These are phyloP conservation scores for Eimeria tenella DNA, from an alignment of 169 alveolate species.

Conservation along the genomic window DNA sequence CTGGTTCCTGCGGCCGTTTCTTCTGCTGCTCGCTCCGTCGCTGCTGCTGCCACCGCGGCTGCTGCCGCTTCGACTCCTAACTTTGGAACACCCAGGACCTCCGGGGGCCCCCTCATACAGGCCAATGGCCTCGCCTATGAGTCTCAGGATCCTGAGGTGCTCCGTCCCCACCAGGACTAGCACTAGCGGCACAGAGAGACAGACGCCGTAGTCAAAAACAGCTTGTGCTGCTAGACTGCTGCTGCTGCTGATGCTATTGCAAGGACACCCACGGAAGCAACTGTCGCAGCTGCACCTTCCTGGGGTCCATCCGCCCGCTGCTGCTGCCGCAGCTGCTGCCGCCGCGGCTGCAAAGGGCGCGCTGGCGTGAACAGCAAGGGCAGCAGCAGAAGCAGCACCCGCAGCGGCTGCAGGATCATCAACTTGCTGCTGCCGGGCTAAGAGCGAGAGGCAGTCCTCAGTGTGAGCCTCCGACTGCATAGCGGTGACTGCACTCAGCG, in stretches of 20 bases:
- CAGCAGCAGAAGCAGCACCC: conserved; percentile 32
- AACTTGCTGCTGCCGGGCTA: conserved; percentile 2
- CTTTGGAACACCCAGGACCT: neutral
- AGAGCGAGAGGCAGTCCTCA: conserved; percentile 7
- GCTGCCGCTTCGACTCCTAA: conserved; percentile 19
- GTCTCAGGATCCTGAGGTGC: conserved; percentile 49
- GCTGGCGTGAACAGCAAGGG: neutral
- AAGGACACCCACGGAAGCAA: conserved; percentile 1
- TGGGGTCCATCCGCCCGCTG: conserved; percentile 7
- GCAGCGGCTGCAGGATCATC: neutral
- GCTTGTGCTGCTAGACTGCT: neutral
- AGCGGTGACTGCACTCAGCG: conserved; percentile 6
- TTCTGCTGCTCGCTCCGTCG: conserved; percentile 29
- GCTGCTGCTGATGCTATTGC: conserved; percentile 42
- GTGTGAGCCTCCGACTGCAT: conserved; percentile 25
- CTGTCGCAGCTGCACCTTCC: conserved; percentile 43
- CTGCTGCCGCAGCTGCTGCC: conserved; percentile 55
- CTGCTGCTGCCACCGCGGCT: conserved; percentile 16
- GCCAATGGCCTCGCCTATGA: conserved; percentile 6
- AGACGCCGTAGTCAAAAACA: conserved; percentile 34
- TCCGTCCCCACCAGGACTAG: conserved; percentile 42
- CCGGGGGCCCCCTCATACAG: conserved; percentile 2
- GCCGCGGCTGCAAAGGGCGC: conserved; percentile 50
- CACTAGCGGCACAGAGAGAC: conserved; percentile 41
- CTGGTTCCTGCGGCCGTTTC: neutral